Evolutionary conservation across 1,139 yeast genomes (phyloP), one percentile per base, ranked within the genome.

Genomic region (Magnusiomyces paraingens): DNA sequence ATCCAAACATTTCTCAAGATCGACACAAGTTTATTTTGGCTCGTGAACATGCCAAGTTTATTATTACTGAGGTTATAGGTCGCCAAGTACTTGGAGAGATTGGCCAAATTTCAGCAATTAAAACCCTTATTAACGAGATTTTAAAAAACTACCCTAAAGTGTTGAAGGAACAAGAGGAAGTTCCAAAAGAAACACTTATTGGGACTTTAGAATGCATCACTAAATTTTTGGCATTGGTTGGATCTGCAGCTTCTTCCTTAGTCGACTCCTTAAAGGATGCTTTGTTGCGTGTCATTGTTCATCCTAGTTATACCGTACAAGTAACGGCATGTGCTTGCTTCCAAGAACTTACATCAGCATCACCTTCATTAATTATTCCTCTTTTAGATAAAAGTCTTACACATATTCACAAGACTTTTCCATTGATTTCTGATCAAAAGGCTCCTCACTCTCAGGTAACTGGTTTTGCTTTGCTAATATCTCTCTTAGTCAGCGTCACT

Each of bases 171-270:
- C 61, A 58, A 41, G 53, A 55, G 4, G 64, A 61, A 29, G 64
- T 66, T 8, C 50, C 62, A 1, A 59, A 64, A 47, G 61, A 63
- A 36, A 61, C 64, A 4, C 57, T 68, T 6, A 58, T 63, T 2
- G 64, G 67, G 2, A 60, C 68, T 1, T 53, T 69, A 29, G 59
- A 55, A 26, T 62, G 66, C 47, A 50, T 67, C 10, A 56, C 59
- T 11, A 65, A 59, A 26, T 52, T 69, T 18, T 52, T 71, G 14
- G 59, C 55, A 3, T 44, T 60, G 1, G 59, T 71, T 15, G 73
- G 73, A 3, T 63, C 71, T 3, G 70, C 72, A 0, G 54, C 69
- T 3, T 59, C 66, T 11, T 62, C 69, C 0, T 56, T 63, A 1
- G 57, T 63, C 1, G 69, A 61, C 11, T 56, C 53, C 22, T 51